Percentiles rank a stretch among this genome's conserved stretches.
Conservation (phyloP, 2,329 filamentous ascomycete genomes). For the Diaporthe velutina region DNA sequence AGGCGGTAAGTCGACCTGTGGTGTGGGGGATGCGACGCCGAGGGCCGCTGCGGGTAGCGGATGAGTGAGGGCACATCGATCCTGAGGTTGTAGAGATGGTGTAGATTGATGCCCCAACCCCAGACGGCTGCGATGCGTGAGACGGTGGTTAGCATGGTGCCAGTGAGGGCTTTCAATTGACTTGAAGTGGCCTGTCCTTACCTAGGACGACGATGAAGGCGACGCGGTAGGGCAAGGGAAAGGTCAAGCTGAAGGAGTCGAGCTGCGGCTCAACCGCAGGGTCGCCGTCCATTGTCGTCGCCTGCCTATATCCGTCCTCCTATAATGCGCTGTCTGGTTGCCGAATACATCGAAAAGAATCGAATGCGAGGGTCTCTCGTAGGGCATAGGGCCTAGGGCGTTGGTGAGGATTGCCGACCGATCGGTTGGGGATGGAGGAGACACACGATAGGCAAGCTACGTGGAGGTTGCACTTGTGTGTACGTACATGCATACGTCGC, state of each 20-base stretch:
- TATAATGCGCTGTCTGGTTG: conserved; percentile 6
- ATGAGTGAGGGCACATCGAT: conserved; percentile 92
- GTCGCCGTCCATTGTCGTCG: conserved; percentile 76
- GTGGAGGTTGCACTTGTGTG: not conserved
- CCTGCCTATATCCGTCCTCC: conserved; percentile 37
- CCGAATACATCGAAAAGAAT: conserved; percentile 35
- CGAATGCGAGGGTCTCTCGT: not conserved
- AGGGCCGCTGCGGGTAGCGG: conserved; percentile 83
- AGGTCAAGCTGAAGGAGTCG: conserved; percentile 87
- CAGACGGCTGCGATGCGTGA: conserved; percentile 76
- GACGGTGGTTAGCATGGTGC: conserved; percentile 24
- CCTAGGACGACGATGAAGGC: conserved; percentile 88
- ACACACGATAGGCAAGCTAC: conserved; percentile 9
- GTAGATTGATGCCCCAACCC: conserved; percentile 94
- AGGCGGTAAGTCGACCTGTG: conserved; percentile 89
- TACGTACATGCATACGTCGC: conserved; percentile 23
- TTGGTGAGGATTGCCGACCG: not conserved
- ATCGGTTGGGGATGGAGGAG: not conserved
- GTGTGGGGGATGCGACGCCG: conserved; percentile 78
- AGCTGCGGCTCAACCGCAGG: conserved; percentile 77
- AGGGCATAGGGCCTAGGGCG: conserved; percentile 14
- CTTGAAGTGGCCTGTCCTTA: conserved; percentile 58
- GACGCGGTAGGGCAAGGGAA: conserved; percentile 91
- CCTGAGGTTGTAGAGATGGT: conserved; percentile 82
- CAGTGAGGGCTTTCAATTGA: conserved; percentile 13